Conservation (phyloP, 192 early-diverging fungal genomes). For the Podila clonocystis region DNA sequence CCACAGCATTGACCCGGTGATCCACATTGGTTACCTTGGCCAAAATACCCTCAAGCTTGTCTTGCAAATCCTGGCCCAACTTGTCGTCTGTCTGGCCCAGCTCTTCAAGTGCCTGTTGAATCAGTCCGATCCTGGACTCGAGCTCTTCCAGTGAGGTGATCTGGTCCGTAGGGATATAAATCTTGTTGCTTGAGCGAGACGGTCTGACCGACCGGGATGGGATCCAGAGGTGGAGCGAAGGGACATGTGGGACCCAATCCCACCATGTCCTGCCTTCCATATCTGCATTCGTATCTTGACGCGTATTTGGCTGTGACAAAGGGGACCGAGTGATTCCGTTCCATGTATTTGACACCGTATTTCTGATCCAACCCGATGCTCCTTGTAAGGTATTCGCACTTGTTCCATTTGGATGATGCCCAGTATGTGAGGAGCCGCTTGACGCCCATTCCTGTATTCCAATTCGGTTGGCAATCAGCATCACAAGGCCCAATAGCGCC, state of each 20-base stretch:
- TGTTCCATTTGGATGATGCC: not conserved
- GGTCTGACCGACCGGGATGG: not conserved
- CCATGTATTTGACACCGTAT: slow-evolving; percentile 8
- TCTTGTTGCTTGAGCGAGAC: not conserved
- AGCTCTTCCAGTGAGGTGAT: slow-evolving; percentile 34
- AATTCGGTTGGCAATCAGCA: slow-evolving; percentile 9
- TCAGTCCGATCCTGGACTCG: slow-evolving; percentile 27
- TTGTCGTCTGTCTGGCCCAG: slow-evolving; percentile 14
- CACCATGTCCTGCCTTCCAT: slow-evolving; percentile 1
- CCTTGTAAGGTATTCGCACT: not conserved
- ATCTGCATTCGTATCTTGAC: not conserved
- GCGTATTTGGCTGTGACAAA: not conserved
- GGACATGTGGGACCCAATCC: slow-evolving; percentile 29
- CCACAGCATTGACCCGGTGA: not conserved
- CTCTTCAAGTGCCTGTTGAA: slow-evolving; percentile 24
- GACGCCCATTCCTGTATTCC: not conserved
- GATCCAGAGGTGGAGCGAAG: slow-evolving; percentile 26
- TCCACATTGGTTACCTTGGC: not conserved
- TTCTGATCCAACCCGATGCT: not conserved
- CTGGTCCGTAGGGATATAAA: slow-evolving; percentile 23
- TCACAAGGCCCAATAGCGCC: not conserved
- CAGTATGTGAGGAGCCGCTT: not conserved
- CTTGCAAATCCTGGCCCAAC: slow-evolving; percentile 7
- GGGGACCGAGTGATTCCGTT: slow-evolving; percentile 4
- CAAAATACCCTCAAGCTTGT: not conserved